Evolutionary conservation across 2,329 filamentous ascomycete genomes (phyloP).

Genomic region (Colletotrichum sp.): DNA sequence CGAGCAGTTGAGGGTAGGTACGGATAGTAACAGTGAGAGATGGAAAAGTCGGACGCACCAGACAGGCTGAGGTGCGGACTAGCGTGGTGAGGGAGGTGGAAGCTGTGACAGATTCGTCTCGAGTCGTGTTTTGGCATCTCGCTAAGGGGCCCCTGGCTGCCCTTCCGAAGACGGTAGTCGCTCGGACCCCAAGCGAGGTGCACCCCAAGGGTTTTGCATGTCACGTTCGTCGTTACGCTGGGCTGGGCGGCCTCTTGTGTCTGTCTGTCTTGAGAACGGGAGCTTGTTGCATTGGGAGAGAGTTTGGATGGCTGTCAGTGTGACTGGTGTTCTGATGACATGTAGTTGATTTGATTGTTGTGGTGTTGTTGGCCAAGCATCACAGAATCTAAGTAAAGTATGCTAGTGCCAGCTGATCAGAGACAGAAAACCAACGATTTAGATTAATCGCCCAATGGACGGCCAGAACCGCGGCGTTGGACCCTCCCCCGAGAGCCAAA

Average conservation of each 20-base stretch:
- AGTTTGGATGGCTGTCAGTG: neutral
- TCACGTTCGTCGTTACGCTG: neutral
- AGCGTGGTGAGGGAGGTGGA: conserved; percentile 5
- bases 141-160: conserved; percentile 17
- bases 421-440: neutral
- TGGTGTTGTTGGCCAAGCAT: neutral
- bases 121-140: conserved; percentile 48
- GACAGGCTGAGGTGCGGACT: neutral
- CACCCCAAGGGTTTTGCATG: conserved; percentile 1
- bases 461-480: neutral
- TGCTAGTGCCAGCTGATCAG: neutral
- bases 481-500: neutral
- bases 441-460: neutral
- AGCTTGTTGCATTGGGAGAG: neutral
- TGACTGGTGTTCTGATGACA: neutral
- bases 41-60: conserved; percentile 1
- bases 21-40: neutral
- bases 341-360: neutral
- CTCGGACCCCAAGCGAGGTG: neutral
- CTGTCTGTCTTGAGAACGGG: neutral
- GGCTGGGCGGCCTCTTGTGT: neutral
- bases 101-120: conserved; percentile 57
- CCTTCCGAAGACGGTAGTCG: conserved; percentile 7
- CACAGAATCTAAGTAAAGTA: neutral
- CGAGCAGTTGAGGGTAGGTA: neutral